Evolutionary conservation across 495 filamentous ascomycete genomes (phyloP).

Genomic region (Tuber melanosporum): DNA sequence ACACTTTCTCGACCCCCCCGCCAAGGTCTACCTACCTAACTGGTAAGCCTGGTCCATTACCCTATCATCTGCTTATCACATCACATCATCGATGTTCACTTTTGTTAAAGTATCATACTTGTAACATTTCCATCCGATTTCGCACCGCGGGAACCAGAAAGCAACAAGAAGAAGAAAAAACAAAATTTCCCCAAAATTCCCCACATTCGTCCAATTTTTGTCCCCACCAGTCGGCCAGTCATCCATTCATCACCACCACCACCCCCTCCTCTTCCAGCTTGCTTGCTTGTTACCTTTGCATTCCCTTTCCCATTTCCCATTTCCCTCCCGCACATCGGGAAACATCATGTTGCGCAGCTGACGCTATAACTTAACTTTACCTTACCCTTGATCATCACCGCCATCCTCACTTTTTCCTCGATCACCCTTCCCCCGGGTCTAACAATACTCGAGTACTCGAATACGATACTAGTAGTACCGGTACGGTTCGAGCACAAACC

Average conservation of each 20-base stretch:
- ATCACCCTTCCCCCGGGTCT: not conserved
- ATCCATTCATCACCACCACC: not conserved
- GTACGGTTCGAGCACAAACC: not conserved
- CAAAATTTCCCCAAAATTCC: not conserved
- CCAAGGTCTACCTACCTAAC: not conserved
- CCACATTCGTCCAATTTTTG: not conserved
- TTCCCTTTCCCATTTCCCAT: not conserved
- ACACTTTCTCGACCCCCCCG: not conserved
- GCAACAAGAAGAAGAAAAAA: not conserved
- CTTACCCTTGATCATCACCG: not conserved
- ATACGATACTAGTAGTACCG: not conserved
- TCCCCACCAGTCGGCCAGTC: not conserved
- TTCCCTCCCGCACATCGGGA: not conserved
- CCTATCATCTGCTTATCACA: not conserved
- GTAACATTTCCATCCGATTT: not conserved
- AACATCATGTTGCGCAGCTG: not conserved
- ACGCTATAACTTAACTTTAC: not conserved
- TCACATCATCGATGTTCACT: slow-evolving; percentile 3
- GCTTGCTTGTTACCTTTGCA: not conserved
- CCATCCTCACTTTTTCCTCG: not conserved
- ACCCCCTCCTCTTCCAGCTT: not conserved
- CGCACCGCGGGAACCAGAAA: not conserved
- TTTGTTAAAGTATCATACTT: not conserved
- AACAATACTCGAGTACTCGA: not conserved
- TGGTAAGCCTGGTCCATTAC: not conserved